Evolutionary conservation across 768 basidiomycete species (phyloP).

Genomic region (Flagelloscypha sp.): DNA sequence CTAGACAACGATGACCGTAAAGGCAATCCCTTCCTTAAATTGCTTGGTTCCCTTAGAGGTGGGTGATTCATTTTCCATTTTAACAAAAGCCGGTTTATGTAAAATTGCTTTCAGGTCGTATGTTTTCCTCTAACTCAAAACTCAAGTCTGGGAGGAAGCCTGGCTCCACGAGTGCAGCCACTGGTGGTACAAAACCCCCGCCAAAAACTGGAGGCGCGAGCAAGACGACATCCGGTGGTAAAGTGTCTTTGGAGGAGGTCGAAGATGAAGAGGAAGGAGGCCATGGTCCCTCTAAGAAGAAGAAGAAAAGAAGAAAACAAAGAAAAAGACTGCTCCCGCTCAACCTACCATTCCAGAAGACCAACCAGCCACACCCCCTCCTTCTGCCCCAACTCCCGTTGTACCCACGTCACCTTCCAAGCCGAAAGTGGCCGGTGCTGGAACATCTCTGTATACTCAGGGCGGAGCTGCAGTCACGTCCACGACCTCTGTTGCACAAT

Average conservation of each 20-base stretch:
- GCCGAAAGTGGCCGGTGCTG: constrained; percentile 11
- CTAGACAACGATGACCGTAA: constrained; percentile 45
- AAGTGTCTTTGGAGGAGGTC: constrained; percentile 70
- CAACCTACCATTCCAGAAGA: constrained; percentile 15
- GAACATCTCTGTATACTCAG: constrained; percentile 12
- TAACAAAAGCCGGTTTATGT: constrained; percentile 3
- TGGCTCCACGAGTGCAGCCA: constrained; percentile 22
- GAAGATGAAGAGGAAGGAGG: constrained; percentile 56
- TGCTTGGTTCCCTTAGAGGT: constrained; percentile 72
- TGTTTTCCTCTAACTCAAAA: constrained; percentile 45
- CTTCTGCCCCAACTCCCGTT: constrained; percentile 5
- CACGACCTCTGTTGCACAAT: constrained; percentile 39
- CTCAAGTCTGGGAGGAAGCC: constrained; percentile 29
- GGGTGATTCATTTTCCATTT: constrained; percentile 4
- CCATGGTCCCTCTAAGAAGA: constrained; percentile 38
- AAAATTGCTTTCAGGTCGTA: constrained; percentile 39
- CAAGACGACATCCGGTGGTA: constrained; percentile 43
- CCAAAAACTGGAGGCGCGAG: constrained; percentile 19
- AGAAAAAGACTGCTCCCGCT: constrained; percentile 38
- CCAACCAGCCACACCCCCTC: constrained; percentile 12
- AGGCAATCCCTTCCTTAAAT: constrained; percentile 71
- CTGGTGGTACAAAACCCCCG: constrained; percentile 14
- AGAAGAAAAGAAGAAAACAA: constrained; percentile 81
- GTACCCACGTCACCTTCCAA: constrained; percentile 15
- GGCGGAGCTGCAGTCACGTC: constrained; percentile 18